Evolutionary conservation across 805 yeast species (phyloP), one percentile per base, ranked within the genome.

Genomic region (Suhomyces sp.): DNA sequence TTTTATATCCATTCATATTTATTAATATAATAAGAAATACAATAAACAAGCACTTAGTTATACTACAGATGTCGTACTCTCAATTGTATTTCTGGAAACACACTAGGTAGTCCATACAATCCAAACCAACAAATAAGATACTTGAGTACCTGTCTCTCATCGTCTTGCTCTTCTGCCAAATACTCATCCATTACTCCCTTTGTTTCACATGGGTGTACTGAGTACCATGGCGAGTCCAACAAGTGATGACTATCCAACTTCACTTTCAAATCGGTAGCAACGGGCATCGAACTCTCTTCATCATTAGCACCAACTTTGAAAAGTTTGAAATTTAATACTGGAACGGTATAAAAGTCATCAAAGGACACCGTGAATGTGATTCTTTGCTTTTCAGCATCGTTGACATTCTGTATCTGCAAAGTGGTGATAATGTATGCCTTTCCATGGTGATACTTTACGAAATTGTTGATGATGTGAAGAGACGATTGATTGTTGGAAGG

Each of bases 181-280:
- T 54, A 46, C 17, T 37, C 43, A 8, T 36, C 34, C 31, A 58
- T 39, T 4, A 39, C 41, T n/a, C 29, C 25, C 14, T 15, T 13
- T 2, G 60, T 45, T 25, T 60, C 63, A 39, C 69, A 63, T 4
- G 66, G 64, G 37, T 63, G 68, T 2, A 60, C 35, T 12, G 35
- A 43, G 29, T 50, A 38, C 60, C 62, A 43, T 5, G 41, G 38
- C 11, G 35, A 32, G 14, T 38, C 36, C 8, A 40, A 33, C 2
- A 44, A 22, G 11, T 28, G 41, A 19, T 45, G 49, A 5, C 23
- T 28, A 6, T 37, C 45, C 8, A 42, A 32, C 18, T 22, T 21
- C 21, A 34, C 21, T 12, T 13, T 26, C 19, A 4, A 13, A 20
- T 17, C 11, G 15, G 19, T 13, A 26, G 20, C 11, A 18, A 7